Evolutionary conservation across 2,329 filamentous ascomycete genomes (phyloP).

Genomic region (Sporothrix curviconia): DNA sequence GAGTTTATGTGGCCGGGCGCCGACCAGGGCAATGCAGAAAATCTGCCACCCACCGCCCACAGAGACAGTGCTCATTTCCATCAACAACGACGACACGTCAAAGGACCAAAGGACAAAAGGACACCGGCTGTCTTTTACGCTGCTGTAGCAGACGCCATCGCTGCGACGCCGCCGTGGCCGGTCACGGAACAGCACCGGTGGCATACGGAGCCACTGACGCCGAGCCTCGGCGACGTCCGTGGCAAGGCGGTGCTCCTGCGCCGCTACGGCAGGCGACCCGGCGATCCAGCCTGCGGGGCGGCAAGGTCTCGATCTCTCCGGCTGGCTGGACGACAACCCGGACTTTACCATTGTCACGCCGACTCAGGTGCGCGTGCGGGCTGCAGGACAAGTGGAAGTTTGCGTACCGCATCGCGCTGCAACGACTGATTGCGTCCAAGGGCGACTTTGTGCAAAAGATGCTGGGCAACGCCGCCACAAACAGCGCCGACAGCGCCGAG

Average conservation of each 20-base stretch:
- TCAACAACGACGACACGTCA: constrained; percentile 61
- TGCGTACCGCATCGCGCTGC: constrained; percentile 30
- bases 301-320: constrained; percentile 32
- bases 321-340: constrained; percentile 60
- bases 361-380: constrained; percentile 30
- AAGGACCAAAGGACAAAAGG: constrained; percentile 46
- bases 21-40: background rate
- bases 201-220: constrained; percentile 54
- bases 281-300: constrained; percentile 25
- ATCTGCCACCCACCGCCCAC: constrained; percentile 38
- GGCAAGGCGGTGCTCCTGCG: constrained; percentile 63
- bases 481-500: constrained; percentile 18
- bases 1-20: constrained; percentile 48
- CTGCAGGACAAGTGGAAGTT: constrained; percentile 44
- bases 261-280: constrained; percentile 45
- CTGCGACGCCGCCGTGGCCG: constrained; percentile 28
- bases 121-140: constrained; percentile 31
- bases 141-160: constrained; percentile 50
- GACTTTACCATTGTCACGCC: constrained; percentile 44
- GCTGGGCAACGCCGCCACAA: constrained; percentile 28
- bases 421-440: constrained; percentile 34
- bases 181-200: constrained; percentile 39
- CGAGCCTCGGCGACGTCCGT: constrained; percentile 54
- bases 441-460: constrained; percentile 31
- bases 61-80: constrained; percentile 60